A percentile compares a stretch with the other conserved stretches of the same genome.
Conservation (phyloP, 1,139 yeast genomes). For the Pichia sp. region DNA sequence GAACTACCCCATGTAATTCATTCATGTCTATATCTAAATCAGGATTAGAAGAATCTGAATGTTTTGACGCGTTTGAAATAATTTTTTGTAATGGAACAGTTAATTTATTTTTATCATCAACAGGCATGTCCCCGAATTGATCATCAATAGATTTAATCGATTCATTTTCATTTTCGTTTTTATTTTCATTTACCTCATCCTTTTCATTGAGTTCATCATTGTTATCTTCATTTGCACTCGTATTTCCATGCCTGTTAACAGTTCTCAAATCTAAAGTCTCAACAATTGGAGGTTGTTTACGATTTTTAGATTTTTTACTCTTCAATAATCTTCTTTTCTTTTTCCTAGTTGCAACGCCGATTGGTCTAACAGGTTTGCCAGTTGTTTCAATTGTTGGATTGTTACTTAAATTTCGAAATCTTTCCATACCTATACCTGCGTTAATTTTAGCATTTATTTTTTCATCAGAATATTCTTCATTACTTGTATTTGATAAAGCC, state of each 20-base stretch:
- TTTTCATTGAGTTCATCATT: conserved; percentile 25
- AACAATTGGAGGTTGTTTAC: conserved; percentile 22
- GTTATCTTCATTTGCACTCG: no score
- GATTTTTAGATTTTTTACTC: conserved; percentile 30
- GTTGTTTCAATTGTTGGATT: conserved; percentile 42
- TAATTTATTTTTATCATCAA: conserved; percentile 1
- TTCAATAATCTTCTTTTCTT: conserved; percentile 31
- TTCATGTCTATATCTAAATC: background rate
- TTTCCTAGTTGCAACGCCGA: conserved; percentile 65
- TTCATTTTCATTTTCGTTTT: conserved; percentile 30
- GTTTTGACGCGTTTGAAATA: conserved; percentile 7
- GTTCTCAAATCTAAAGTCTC: conserved; percentile 22
- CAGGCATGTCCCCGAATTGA: no score
- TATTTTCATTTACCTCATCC: conserved; percentile 25
- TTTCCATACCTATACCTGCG: conserved; percentile 17
- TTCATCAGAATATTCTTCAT: conserved; percentile 12
- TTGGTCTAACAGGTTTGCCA: conserved; percentile 68
- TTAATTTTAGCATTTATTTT: conserved; percentile 13
- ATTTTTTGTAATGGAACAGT: conserved; percentile 10
- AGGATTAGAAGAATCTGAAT: background rate
- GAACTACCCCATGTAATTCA: conserved; percentile 11
- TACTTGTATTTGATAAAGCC: conserved; percentile 1
- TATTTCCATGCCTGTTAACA: conserved; percentile 18
- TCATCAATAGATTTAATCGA: no score
- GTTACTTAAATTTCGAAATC: conserved; percentile 18